A percentile compares a stretch with the other conserved stretches of the same genome.
Evolutionary conservation across 345 rosid species (phyloP).

Genomic region (Citrus maxima): DNA sequence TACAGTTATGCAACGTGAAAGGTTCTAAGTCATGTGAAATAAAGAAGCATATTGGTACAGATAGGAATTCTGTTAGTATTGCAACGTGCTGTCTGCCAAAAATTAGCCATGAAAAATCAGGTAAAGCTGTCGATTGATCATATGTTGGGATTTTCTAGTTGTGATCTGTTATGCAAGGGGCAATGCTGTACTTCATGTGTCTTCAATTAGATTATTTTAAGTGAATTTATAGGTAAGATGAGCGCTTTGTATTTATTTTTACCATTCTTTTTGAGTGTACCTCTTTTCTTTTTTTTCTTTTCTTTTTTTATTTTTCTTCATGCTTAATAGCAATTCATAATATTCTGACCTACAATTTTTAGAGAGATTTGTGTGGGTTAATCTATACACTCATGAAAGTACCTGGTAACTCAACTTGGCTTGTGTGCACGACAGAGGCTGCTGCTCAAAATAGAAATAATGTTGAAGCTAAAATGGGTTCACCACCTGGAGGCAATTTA

Average conservation of each 20-base stretch:
- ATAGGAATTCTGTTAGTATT: slow-evolving; percentile 16
- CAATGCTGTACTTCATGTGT: neutral
- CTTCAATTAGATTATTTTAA: neutral
- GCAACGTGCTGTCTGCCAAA: slow-evolving; percentile 21
- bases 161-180: neutral
- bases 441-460: slow-evolving; percentile 8
- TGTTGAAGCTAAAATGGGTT: slow-evolving; percentile 16
- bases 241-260: neutral
- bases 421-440: slow-evolving; percentile 16
- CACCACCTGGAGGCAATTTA: slow-evolving; percentile 25
- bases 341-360: neutral
- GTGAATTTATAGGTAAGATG: neutral
- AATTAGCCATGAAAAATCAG: slow-evolving; percentile 20
- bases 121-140: slow-evolving; percentile 14
- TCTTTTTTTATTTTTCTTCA: neutral
- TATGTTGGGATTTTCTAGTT: neutral
- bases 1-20: slow-evolving; percentile 28
- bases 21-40: slow-evolving; percentile 24
- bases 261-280: neutral
- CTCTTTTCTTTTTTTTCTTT: neutral
- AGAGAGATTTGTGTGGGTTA: neutral
- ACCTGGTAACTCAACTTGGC: neutral
- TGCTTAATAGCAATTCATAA: neutral
- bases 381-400: neutral
- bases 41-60: slow-evolving; percentile 21